Percentiles rank a stretch among this genome's conserved stretches.
These are phyloP conservation scores for Martensiomyces pterosporus DNA, from an alignment of 192 early-diverging fungal species.

Conservation along the genomic window DNA sequence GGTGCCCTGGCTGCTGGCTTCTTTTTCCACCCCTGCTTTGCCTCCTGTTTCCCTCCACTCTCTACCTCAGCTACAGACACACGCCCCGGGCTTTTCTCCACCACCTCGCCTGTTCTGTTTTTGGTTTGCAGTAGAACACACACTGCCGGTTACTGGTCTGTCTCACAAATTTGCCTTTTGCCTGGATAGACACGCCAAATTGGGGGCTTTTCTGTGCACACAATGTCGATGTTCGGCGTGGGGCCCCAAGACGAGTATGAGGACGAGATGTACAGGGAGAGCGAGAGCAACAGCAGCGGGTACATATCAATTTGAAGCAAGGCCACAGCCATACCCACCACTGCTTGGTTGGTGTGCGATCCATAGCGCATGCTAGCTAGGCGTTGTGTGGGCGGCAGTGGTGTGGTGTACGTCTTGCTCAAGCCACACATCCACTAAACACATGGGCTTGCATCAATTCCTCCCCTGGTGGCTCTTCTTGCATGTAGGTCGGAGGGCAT, in stretches of 20 bases:
- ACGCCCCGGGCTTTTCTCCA: too few species aligned
- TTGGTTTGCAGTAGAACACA: too few species aligned
- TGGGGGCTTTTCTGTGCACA: too few species aligned
- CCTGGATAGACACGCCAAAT: too few species aligned
- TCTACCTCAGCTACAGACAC: too few species aligned
- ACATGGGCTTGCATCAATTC: not conserved
- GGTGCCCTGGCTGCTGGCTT: not conserved
- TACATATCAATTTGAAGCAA: too few species aligned
- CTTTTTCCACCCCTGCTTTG: not conserved
- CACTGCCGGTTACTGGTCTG: constrained; percentile 1
- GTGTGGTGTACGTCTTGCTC: not conserved
- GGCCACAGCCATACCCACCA: too few species aligned
- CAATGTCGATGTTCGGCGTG: constrained; percentile 9
- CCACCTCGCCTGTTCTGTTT: too few species aligned
- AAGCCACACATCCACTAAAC: not conserved
- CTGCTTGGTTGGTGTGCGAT: too few species aligned
- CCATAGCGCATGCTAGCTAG: too few species aligned
- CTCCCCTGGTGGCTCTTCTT: not conserved
- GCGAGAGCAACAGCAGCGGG: constrained; percentile 3
- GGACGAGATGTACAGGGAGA: constrained; percentile 4
- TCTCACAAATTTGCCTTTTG: constrained; percentile 4
- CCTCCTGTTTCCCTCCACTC: not conserved
- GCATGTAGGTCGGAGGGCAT: constrained; percentile 22
- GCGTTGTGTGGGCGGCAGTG: too few species aligned
- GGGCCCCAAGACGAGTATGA: constrained; percentile 1